phyloP scores from a whole-genome alignment of 441 rosid genomes.

The Euphorbia corollata region DNA sequence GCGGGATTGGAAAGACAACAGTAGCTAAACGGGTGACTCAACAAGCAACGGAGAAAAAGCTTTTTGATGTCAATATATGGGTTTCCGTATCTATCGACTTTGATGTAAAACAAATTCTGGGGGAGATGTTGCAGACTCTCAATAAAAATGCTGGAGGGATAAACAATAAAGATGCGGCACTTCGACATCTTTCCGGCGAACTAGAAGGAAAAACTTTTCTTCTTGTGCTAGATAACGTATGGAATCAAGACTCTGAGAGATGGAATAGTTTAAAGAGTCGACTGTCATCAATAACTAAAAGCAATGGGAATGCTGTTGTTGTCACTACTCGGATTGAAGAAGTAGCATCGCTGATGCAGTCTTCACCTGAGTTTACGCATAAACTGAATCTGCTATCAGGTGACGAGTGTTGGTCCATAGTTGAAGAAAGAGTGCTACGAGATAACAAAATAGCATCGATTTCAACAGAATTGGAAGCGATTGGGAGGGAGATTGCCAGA shows the following conservation, averaged over 20 bases:
- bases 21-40: constrained; percentile 24
- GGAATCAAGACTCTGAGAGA: constrained; percentile 16
- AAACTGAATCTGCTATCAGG: background rate
- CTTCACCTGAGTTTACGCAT: background rate
- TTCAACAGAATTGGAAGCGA: background rate
- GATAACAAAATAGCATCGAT: background rate
- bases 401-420: constrained; percentile 20
- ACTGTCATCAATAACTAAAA: constrained; percentile 9
- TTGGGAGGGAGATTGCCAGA: constrained; percentile 20
- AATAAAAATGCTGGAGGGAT: background rate
- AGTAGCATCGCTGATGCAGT: constrained; percentile 11
- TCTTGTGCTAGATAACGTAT: constrained; percentile 30
- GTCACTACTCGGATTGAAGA: constrained; percentile 17
- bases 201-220: constrained; percentile 17
- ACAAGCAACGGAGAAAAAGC: background rate
- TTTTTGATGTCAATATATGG: constrained; percentile 18
- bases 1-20: constrained; percentile 27
- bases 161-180: background rate
- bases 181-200: constrained; percentile 3
- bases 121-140: constrained; percentile 10
- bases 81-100: constrained; percentile 17
- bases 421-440: constrained; percentile 4
- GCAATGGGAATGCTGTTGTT: constrained; percentile 11
- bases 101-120: background rate
- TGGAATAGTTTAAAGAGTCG: constrained; percentile 8